Percentiles rank a stretch among this genome's conserved stretches.
Evolutionary conservation across 176 grass and related monocot genomes (phyloP).

Genomic region (Musa beccarii): DNA sequence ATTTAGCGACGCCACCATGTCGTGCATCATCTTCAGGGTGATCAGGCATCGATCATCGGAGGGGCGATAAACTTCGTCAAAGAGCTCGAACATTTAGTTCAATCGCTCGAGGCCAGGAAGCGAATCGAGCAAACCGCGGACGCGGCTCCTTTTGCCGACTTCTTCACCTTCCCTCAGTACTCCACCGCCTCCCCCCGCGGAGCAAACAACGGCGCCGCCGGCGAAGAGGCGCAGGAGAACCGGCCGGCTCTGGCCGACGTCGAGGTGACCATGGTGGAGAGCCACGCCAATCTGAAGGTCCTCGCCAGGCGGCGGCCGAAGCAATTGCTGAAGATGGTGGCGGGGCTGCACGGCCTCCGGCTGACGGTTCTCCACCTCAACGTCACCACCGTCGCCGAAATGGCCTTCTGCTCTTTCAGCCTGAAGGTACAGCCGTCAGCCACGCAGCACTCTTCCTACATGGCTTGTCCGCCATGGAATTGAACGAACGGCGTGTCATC

Average conservation of each 20-base stretch:
- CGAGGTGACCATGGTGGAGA: slow-evolving; percentile 11
- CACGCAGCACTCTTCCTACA: too few species aligned
- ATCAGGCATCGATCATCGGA: slow-evolving; percentile 9
- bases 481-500: too few species aligned
- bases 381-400: background rate
- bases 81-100: background rate
- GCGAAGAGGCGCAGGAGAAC: background rate
- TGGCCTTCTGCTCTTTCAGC: slow-evolving; percentile 4
- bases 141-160: background rate
- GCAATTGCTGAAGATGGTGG: slow-evolving; percentile 1
- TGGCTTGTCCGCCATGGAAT: too few species aligned
- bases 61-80: slow-evolving; percentile 7
- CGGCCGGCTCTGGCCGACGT: slow-evolving; percentile 1
- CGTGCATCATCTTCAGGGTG: background rate
- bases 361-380: slow-evolving; percentile 7
- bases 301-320: background rate
- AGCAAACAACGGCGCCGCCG: background rate
- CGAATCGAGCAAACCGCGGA: background rate
- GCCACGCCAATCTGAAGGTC: slow-evolving; percentile 9
- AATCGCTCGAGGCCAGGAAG: slow-evolving; percentile 3
- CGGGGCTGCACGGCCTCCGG: background rate
- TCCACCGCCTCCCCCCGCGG: background rate
- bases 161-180: slow-evolving; percentile 15
- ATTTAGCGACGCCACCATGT: too few species aligned
- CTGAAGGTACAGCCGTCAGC: background rate